These are phyloP conservation scores for Eutrema heterophyllum DNA, from an alignment of 345 rosid genomes.

Conservation along the genomic window DNA sequence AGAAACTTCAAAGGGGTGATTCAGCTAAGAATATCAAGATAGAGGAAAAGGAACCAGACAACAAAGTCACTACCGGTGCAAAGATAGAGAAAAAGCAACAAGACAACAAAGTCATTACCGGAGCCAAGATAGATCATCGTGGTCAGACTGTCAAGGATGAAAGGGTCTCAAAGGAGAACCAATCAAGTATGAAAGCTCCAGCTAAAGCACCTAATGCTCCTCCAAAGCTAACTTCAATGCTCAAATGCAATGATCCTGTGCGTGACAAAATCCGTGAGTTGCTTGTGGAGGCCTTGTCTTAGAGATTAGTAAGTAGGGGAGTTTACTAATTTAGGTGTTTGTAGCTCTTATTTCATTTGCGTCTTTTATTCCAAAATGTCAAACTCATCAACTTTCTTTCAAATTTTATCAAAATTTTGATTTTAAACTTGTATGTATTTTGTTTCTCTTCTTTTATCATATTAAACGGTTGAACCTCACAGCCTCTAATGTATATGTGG, in stretches of 20 bases:
- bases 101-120: slow-evolving; percentile 25
- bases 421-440: neutral
- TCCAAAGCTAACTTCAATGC: slow-evolving; percentile 57
- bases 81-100: slow-evolving; percentile 34
- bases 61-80: slow-evolving; percentile 15
- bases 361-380: neutral
- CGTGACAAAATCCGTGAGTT: slow-evolving; percentile 86
- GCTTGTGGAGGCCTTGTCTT: slow-evolving; percentile 62
- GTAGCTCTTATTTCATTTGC: slow-evolving; percentile 4
- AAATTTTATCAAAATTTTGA: slow-evolving; percentile 17
- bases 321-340: slow-evolving; percentile 4
- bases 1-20: slow-evolving; percentile 35
- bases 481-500: neutral
- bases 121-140: slow-evolving; percentile 34
- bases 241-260: slow-evolving; percentile 69
- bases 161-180: slow-evolving; percentile 37
- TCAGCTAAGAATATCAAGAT: slow-evolving; percentile 43
- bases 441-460: neutral
- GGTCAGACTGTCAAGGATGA: slow-evolving; percentile 23
- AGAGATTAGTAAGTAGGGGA: slow-evolving; percentile 20
- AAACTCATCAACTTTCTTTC: slow-evolving; percentile 18
- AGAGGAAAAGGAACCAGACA: slow-evolving; percentile 28
- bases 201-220: slow-evolving; percentile 43
- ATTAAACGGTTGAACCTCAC: neutral
- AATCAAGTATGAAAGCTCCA: slow-evolving; percentile 37